Evolutionary conservation across 2,329 filamentous ascomycete genomes (phyloP).

Genomic region (Verticillium zaregamsianum): DNA sequence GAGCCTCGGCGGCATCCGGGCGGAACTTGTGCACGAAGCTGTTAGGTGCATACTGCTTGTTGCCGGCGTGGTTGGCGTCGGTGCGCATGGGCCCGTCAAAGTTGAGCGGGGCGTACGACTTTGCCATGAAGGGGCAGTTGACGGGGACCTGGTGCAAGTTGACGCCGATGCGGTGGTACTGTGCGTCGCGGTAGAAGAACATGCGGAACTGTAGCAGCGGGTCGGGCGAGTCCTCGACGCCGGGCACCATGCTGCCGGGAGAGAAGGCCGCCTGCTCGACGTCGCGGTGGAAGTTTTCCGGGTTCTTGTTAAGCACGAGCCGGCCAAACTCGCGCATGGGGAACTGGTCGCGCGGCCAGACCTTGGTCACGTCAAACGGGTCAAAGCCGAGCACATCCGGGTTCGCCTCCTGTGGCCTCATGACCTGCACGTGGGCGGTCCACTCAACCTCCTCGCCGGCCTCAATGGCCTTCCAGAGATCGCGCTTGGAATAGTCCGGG

Average conservation of each 20-base stretch:
- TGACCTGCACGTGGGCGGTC: constrained; percentile 52
- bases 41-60: constrained; percentile 48
- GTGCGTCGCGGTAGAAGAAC: constrained; percentile 46
- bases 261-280: constrained; percentile 49
- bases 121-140: constrained; percentile 35
- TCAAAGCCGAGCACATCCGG: constrained; percentile 46
- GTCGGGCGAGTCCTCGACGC: constrained; percentile 44
- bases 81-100: constrained; percentile 44
- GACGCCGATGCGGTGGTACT: constrained; percentile 47
- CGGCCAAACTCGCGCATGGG: constrained; percentile 45
- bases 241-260: constrained; percentile 45
- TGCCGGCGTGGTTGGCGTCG: constrained; percentile 40
- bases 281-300: constrained; percentile 46
- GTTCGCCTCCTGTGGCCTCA: constrained; percentile 50
- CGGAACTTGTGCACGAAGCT: constrained; percentile 47
- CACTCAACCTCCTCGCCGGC: constrained; percentile 48
- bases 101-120: constrained; percentile 39
- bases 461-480: constrained; percentile 51
- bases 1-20: constrained; percentile 44
- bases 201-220: constrained; percentile 44
- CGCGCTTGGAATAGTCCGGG: constrained; percentile 47
- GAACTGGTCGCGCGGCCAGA: constrained; percentile 44
- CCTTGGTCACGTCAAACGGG: constrained; percentile 49
- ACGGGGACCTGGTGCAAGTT: constrained; percentile 47
- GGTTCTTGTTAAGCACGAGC: constrained; percentile 49